Evolutionary conservation across 805 yeast species (phyloP), one percentile per base, ranked within the genome.

Genomic region (Candida hungchunana): DNA sequence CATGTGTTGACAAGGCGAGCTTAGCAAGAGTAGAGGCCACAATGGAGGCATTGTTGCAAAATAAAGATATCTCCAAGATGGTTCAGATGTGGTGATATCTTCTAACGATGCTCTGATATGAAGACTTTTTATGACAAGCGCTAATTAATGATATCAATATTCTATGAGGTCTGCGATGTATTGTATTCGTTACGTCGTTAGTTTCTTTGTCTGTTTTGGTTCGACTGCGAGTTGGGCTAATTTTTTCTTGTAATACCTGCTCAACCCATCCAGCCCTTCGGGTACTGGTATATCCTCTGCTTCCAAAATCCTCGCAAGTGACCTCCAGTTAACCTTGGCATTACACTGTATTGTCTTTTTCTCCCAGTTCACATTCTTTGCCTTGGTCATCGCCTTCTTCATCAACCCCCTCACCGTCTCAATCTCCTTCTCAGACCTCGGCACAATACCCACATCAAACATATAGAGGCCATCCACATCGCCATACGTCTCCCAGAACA

Each of bases 381-480:
- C 44, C 15, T 19, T 41, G 6, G 32, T 13, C 17, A 44, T 16
- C 5, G 38, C 34, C 11, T 18, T 13, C 11, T 29, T 15, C 6
- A 44, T 32, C 19, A 16, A 26, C 13, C 18, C 10, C 17, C 38
- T 25, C n/a, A 47, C 43, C 28, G 26, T 26, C 1, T 26, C 22
- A 15, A 37, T 4, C 17, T 40, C 46, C 4, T 36, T 36, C 9
- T 14, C 17, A 3, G 29, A 20, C 12, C 25, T 35, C 3, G 56
- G 56, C 3, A 48, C 26, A 3, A 46, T n/a, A 4, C 31, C 34
- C 11, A 44, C 36, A 15, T 48, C 40, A 21, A 48, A 41, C 7
- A 50, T 46, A 24, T 51, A 51, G 4, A 48, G 22, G 2, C 56
- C 56, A 40, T 50, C 53, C 7, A 27, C 34, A 0, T 48, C 51